These are phyloP conservation scores for Kuraishia cidri DNA, from an alignment of 805 yeast species.

Conservation along the genomic window DNA sequence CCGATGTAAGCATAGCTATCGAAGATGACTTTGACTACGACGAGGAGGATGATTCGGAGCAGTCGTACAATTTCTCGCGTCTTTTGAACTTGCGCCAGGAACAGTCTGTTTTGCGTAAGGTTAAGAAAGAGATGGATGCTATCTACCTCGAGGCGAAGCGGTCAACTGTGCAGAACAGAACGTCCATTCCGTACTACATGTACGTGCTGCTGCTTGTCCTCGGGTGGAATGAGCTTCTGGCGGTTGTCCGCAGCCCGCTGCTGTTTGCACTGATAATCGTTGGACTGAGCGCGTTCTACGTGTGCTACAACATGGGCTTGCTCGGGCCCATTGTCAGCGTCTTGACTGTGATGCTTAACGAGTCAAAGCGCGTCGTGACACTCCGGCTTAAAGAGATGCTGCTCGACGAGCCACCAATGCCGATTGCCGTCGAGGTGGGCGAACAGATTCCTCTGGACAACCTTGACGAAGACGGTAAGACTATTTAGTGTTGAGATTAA, in stretches of 20 bases:
- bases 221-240: slow-evolving; percentile 96
- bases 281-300: slow-evolving; percentile 50
- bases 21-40: slow-evolving; percentile 20
- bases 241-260: slow-evolving; percentile 80
- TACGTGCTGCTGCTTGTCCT: slow-evolving; percentile 63
- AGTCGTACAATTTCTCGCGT: slow-evolving; percentile 37
- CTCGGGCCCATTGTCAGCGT: slow-evolving; percentile 69
- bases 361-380: slow-evolving; percentile 48
- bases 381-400: slow-evolving; percentile 51
- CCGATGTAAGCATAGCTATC: slow-evolving; percentile 40
- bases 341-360: slow-evolving; percentile 45
- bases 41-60: slow-evolving; percentile 28
- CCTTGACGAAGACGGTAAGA: slow-evolving; percentile 4
- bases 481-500: too few relatives aligned
- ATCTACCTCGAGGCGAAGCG: slow-evolving; percentile 83
- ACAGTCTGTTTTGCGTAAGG: slow-evolving; percentile 43
- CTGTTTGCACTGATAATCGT: slow-evolving; percentile 56
- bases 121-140: slow-evolving; percentile 71
- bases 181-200: slow-evolving; percentile 80
- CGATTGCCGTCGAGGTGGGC: not conserved
- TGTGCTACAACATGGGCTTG: slow-evolving; percentile 61
- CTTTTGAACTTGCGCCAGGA: slow-evolving; percentile 51
- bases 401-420: slow-evolving; percentile 26
- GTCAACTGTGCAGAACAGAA: slow-evolving; percentile 65
- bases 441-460: slow-evolving; percentile 4